These are phyloP conservation scores for Wickerhamiella azymoides DNA, from an alignment of 805 yeast genomes.

Conservation along the genomic window DNA sequence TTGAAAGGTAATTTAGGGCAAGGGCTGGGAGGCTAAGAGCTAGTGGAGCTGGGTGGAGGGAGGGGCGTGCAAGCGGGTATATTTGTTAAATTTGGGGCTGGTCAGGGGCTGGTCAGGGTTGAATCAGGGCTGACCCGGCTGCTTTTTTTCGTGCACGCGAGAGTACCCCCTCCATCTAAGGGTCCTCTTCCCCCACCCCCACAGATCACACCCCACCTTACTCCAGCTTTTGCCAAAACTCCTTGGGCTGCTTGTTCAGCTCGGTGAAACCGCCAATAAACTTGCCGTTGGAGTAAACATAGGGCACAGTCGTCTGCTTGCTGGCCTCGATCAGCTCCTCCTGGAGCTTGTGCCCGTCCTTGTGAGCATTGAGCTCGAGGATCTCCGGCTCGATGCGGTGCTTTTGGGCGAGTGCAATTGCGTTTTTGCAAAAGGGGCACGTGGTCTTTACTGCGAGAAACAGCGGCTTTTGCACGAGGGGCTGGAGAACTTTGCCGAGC, in stretches of 20 bases:
- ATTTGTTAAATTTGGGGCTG: not conserved
- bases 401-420: conserved; percentile 14
- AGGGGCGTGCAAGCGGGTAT: too few relatives aligned
- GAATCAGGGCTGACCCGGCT: too few relatives aligned
- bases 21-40: too few relatives aligned
- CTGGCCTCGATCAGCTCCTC: conserved; percentile 41
- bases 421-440: conserved; percentile 19
- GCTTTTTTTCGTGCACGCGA: too few relatives aligned
- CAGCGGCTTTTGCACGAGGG: conserved; percentile 15
- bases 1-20: too few relatives aligned
- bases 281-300: conserved; percentile 46
- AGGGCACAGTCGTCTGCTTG: conserved; percentile 57
- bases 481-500: conserved; percentile 3
- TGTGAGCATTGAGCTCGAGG: conserved; percentile 46
- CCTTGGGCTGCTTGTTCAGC: conserved; percentile 12
- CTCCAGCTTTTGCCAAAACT: conserved; percentile 15
- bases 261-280: conserved; percentile 34
- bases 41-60: too few relatives aligned
- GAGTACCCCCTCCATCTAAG: too few relatives aligned
- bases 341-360: conserved; percentile 40
- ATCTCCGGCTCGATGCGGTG: conserved; percentile 14
- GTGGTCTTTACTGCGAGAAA: conserved; percentile 17
- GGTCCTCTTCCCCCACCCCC: too few relatives aligned
- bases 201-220: too few relatives aligned
- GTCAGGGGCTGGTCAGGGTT: too few relatives aligned